A percentile compares a stretch with the other conserved stretches of the same genome.
Conservation (phyloP, 2,329 filamentous ascomycete species). For the Fusarium lyarnte region DNA sequence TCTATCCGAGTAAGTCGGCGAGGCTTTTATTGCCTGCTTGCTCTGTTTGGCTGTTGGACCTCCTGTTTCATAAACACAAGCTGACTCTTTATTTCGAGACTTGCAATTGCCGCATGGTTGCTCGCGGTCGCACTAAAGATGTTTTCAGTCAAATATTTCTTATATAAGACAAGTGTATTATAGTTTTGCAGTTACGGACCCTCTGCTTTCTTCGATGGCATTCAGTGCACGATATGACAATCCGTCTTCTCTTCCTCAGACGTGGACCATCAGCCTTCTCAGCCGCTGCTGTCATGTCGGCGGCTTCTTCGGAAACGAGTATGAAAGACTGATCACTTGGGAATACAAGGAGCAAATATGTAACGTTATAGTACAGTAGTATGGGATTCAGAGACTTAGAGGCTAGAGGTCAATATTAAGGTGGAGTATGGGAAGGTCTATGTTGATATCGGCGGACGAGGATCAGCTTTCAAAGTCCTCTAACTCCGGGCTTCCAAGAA, state of each 20-base stretch:
- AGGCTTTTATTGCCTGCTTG: not conserved
- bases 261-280: slow-evolving; percentile 5
- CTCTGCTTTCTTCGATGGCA: slow-evolving; percentile 73
- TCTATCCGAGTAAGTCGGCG: not conserved
- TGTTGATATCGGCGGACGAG: not conserved
- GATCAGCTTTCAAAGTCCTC: not conserved
- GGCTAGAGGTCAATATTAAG: not conserved
- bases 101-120: slow-evolving; percentile 69
- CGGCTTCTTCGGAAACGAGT: not conserved
- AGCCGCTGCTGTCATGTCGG: slow-evolving; percentile 12
- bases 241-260: slow-evolving; percentile 64
- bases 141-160: not conserved
- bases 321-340: not conserved
- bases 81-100: slow-evolving; percentile 63
- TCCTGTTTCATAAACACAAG: slow-evolving; percentile 67
- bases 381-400: not conserved
- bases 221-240: slow-evolving; percentile 71
- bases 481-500: slow-evolving; percentile 13
- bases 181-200: slow-evolving; percentile 45
- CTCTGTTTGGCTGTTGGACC: slow-evolving; percentile 51
- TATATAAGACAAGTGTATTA: no score
- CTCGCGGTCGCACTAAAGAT: slow-evolving; percentile 64
- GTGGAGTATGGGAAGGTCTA: not conserved
- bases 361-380: not conserved
- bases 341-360: not conserved